These are phyloP conservation scores for Cystobasidium sp. DNA, from an alignment of 1,284 basidiomycete species.

Conservation along the genomic window DNA sequence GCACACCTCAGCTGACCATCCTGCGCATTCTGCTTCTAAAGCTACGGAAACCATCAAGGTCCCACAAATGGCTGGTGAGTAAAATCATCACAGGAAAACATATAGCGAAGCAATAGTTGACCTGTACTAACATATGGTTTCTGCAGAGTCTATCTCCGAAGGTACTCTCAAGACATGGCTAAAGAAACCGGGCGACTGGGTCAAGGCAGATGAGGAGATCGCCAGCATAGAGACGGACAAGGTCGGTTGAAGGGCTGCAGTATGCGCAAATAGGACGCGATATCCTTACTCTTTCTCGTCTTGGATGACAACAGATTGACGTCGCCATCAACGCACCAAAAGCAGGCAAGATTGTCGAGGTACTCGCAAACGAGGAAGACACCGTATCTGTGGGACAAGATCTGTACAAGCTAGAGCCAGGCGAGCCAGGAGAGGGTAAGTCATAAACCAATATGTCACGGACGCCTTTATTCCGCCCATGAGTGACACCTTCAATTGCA, in stretches of 20 bases:
- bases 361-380: slow-evolving; percentile 87
- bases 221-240: slow-evolving; percentile 99
- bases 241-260: slow-evolving; percentile 61
- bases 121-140: neutral
- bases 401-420: slow-evolving; percentile 78
- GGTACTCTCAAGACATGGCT: slow-evolving; percentile 95
- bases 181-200: slow-evolving; percentile 90
- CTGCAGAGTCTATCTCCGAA: slow-evolving; percentile 79
- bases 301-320: slow-evolving; percentile 73
- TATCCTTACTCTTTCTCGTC: neutral
- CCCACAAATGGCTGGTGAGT: slow-evolving; percentile 89
- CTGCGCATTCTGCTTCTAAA: neutral
- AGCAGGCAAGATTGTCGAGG: slow-evolving; percentile 84
- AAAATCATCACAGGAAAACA: neutral
- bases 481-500: neutral
- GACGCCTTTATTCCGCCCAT: neutral
- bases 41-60: slow-evolving; percentile 82
- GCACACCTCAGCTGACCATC: neutral
- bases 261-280: neutral
- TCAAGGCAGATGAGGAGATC: slow-evolving; percentile 91
- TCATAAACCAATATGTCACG: neutral
- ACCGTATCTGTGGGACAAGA: slow-evolving; percentile 96
- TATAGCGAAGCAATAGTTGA: neutral
- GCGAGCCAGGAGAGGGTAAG: slow-evolving; percentile 22
- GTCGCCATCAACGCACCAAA: slow-evolving; percentile 95